Evolutionary conservation across 345 rosid species (phyloP), one percentile per base, ranked within the genome.

Genomic region (Dimocarpus longan): DNA sequence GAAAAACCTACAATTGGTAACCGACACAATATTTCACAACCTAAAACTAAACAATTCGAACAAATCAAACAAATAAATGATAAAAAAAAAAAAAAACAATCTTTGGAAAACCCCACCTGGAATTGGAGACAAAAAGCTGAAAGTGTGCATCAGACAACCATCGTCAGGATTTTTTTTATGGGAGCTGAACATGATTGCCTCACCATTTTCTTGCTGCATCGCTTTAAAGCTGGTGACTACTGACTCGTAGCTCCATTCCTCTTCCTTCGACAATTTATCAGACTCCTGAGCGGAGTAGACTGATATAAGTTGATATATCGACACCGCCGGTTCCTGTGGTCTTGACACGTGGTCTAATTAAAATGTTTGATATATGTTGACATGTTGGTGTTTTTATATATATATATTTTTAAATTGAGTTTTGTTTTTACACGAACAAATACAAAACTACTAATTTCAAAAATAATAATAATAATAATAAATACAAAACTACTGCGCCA

Each of bases 141-240:
- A 89, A 84, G 94, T 91, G 84, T 91, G 99, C 99, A 96, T 94
- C 76, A 96, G 99, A 81, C 97, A 91, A 26, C 98, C 99, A 88
- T 96, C 99, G 81, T 96, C 99, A 21, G 94, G 95, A 86, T 73
- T 90, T 88, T 90, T 88, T 88, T 94, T 42, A 96, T 87, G 13
- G 62, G 86, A 63, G 90, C 81, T 62, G 1, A 64, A 62, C 80
- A 60, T 21, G 87, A 67, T 5, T 72, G n/a, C 22, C 15, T 77
- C 69, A 57, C 37, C 39, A 12, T 79, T 62, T 44, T 56, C 18
- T 32, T 39, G 10, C 9, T 56, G 66, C 40, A 26, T 69, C 26
- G 64, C 44, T 46, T 64, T 13, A 44, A 42, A 28, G 22, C 48
- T 71, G 66, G 22, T 32, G 37, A 32, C 28, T 26, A 26, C 28